Evolutionary conservation across 441 rosid species (phyloP), one percentile per base, ranked within the genome.

Genomic region (Croton setiger): DNA sequence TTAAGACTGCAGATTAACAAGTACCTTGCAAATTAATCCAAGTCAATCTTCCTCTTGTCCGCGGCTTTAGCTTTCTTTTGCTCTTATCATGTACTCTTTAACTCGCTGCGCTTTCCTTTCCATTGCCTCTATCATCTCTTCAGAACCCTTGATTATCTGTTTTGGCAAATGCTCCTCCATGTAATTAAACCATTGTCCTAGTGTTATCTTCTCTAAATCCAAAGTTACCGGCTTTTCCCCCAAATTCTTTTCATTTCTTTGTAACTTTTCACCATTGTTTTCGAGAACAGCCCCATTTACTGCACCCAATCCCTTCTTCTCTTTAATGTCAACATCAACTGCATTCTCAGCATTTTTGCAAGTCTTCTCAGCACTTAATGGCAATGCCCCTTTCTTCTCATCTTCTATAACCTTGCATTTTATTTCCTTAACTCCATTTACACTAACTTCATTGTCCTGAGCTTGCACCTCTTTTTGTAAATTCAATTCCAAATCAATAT

Each of bases 61-160:
- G 15, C 59, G 55, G 73, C 81, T 59, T 71, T 72, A 58, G 78
- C 60, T 71, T 73, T 78, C 83, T 81, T 83, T 77, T 83, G 79
- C 76, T 81, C 80, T n/a, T 20, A 53, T 75, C 62, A 88, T 72
- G 62, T 84, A 76, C 66, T 81, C 68, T 4, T 41, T 36, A 67
- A 87, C 78, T 77, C 72, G 82, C 45, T 71, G 61, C 5, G 87
- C 70, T 70, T 77, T 87, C 61, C 20, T 75, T 73, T 63, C 79
- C 88, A 88, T 88, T 35, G 56, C 80, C 68, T 77, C 82, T 35
- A 87, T 83, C 78, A 82, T 68, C 83, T 78, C 76, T 75, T 87
- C 91, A 0, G 91, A 81, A 13, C 68, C 82, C 45, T 87, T 79
- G 3, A 60, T 44, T 54, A 74, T 82, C 76, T 82, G 82, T 72